Percentiles rank a stretch among this genome's conserved stretches.
Evolutionary conservation across 768 basidiomycete species (phyloP).

Genomic region (Pleurotus eryngii): DNA sequence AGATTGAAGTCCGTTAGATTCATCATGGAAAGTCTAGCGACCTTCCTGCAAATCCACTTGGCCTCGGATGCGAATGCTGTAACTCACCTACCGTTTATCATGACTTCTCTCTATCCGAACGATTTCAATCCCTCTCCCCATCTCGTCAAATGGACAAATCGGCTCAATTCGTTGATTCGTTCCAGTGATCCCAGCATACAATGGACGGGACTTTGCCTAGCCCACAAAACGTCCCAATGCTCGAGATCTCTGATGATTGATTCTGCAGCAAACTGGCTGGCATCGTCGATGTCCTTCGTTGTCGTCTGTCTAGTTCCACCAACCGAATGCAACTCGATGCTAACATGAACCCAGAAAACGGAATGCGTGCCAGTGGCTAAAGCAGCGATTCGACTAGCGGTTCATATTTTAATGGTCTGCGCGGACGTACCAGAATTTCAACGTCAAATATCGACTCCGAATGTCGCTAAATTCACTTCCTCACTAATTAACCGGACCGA

Average conservation of each 20-base stretch:
- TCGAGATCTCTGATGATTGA: slow-evolving; percentile 66
- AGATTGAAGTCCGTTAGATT: too few relatives aligned
- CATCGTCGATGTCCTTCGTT: slow-evolving; percentile 58
- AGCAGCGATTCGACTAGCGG: slow-evolving; percentile 62
- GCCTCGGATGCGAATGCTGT: slow-evolving; percentile 65
- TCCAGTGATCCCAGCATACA: slow-evolving; percentile 74
- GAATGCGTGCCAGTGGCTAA: slow-evolving; percentile 60
- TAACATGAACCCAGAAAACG: slow-evolving; percentile 51
- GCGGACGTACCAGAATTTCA: slow-evolving; percentile 74
- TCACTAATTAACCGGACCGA: slow-evolving; percentile 57
- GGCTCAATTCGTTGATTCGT: slow-evolving; percentile 70
- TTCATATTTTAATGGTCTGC: slow-evolving; percentile 57
- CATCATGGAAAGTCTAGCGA: slow-evolving; percentile 55
- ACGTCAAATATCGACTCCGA: slow-evolving; percentile 70
- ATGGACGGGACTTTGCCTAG: slow-evolving; percentile 80
- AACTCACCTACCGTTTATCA: slow-evolving; percentile 53
- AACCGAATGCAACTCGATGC: slow-evolving; percentile 16
- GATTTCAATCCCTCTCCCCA: slow-evolving; percentile 61
- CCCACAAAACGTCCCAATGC: slow-evolving; percentile 57
- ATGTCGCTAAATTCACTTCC: slow-evolving; percentile 66
- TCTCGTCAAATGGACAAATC: slow-evolving; percentile 70
- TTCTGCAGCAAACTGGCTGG: slow-evolving; percentile 70
- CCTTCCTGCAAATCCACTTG: slow-evolving; percentile 67
- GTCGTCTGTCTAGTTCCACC: slow-evolving; percentile 52
- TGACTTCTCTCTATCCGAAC: slow-evolving; percentile 51